These are phyloP conservation scores for Botrytis fragariae DNA, from an alignment of 2,329 filamentous ascomycete genomes.

Conservation along the genomic window DNA sequence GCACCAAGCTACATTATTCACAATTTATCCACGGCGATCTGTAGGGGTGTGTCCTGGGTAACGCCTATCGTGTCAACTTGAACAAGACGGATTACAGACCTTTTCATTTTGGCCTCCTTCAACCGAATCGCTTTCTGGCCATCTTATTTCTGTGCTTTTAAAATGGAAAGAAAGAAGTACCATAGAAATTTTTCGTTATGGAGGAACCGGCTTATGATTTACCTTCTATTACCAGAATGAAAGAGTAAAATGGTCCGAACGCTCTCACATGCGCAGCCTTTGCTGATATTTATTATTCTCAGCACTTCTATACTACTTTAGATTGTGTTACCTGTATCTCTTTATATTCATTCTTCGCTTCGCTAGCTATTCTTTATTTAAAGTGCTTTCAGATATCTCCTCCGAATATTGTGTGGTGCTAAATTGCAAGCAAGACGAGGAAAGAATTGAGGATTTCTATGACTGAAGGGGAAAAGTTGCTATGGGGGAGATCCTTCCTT, in stretches of 20 bases:
- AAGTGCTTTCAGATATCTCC: not conserved
- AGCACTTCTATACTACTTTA: fast-evolving
- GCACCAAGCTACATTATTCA: not conserved
- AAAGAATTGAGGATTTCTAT: fast-evolving
- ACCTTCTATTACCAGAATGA: too few relatives aligned
- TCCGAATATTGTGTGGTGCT: not conserved
- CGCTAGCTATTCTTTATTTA: not conserved
- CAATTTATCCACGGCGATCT: not conserved
- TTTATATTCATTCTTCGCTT: too few relatives aligned
- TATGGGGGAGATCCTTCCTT: not conserved
- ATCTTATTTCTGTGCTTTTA: not conserved
- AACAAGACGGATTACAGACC: not conserved
- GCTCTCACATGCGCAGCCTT: not conserved
- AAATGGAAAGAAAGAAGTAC: too few relatives aligned
- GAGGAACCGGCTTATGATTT: too few relatives aligned
- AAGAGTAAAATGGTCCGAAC: too few relatives aligned
- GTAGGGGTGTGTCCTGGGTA: not conserved
- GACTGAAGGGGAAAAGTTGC: not conserved
- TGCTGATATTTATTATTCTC: not conserved
- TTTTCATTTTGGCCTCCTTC: not conserved
- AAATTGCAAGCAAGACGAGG: not conserved
- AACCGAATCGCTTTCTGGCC: not conserved
- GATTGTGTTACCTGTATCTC: not conserved
- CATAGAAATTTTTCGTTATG: not conserved
- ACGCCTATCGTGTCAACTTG: not conserved